A percentile compares a stretch with the other conserved stretches of the same genome.
These are phyloP conservation scores for Albophoma yamanashiensis DNA, from an alignment of 2,329 filamentous ascomycete genomes.

Conservation along the genomic window DNA sequence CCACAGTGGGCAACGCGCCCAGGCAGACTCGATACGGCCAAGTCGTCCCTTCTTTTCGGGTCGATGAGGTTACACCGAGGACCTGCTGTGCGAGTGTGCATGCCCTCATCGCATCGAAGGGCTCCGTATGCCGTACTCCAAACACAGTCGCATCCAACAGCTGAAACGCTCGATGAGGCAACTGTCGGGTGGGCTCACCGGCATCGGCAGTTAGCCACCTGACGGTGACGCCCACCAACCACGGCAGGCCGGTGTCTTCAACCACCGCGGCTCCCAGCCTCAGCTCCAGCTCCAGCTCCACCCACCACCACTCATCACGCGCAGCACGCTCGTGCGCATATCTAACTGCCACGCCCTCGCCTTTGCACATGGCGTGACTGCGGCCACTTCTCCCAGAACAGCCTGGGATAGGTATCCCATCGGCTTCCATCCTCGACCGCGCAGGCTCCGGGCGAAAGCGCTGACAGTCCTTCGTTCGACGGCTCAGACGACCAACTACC, in stretches of 20 bases:
- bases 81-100: too few relatives aligned
- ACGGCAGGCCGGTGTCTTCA: neutral
- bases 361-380: neutral
- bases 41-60: too few relatives aligned
- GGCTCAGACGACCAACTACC: neutral
- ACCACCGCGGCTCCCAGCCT: neutral
- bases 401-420: neutral
- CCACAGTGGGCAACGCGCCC: too few relatives aligned
- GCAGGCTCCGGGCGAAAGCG: neutral
- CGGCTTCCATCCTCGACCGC: neutral
- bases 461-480: neutral
- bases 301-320: neutral
- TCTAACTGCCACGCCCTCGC: neutral
- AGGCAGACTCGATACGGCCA: too few relatives aligned
- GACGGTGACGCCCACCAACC: neutral
- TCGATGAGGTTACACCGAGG: too few relatives aligned
- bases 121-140: too few relatives aligned
- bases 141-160: too few relatives aligned
- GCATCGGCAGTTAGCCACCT: neutral
- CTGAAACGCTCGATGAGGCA: neutral
- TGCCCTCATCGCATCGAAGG: too few relatives aligned
- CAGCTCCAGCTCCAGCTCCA: neutral
- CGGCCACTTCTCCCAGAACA: neutral
- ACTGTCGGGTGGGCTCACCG: neutral
- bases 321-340: neutral